Percentiles rank a stretch among this genome's conserved stretches.
Conservation (phyloP, 2,329 filamentous ascomycete genomes). For the Apiospora marii region DNA sequence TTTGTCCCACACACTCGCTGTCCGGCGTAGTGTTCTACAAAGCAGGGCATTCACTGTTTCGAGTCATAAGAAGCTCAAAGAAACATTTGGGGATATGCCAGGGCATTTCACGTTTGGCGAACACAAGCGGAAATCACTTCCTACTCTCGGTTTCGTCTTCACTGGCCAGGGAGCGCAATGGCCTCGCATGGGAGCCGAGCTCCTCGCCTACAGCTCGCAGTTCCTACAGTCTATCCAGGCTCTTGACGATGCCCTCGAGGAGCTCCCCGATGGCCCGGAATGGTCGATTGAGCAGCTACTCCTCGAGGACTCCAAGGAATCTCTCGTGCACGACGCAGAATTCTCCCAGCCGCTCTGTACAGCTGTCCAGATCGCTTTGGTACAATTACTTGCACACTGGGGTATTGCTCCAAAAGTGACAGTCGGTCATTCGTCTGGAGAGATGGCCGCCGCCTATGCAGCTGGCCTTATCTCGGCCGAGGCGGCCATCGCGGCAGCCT, state of each 20-base stretch:
- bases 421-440: constrained; percentile 47
- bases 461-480: constrained; percentile 36
- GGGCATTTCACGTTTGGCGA: constrained; percentile 17
- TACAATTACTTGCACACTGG: constrained; percentile 48
- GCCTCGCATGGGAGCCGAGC: constrained; percentile 48
- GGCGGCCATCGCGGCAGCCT: constrained; percentile 38
- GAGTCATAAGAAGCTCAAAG: no score
- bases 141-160: constrained; percentile 50
- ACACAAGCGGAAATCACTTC: constrained; percentile 20
- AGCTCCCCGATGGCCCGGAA: neutral
- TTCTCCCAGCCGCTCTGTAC: constrained; percentile 50
- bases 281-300: constrained; percentile 21
- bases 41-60: no score
- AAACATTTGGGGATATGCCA: neutral
- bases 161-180: constrained; percentile 54
- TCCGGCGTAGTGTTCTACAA: constrained; percentile 24
- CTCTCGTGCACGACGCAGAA: constrained; percentile 23
- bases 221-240: constrained; percentile 23
- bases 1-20: constrained; percentile 30
- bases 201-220: constrained; percentile 28
- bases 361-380: constrained; percentile 51
- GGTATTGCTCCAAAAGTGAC: constrained; percentile 46
- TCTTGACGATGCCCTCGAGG: neutral
- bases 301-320: neutral
- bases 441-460: constrained; percentile 55